These are phyloP conservation scores for Aspergillus transmontanensis DNA, from an alignment of 2,329 filamentous ascomycete genomes.

Conservation along the genomic window DNA sequence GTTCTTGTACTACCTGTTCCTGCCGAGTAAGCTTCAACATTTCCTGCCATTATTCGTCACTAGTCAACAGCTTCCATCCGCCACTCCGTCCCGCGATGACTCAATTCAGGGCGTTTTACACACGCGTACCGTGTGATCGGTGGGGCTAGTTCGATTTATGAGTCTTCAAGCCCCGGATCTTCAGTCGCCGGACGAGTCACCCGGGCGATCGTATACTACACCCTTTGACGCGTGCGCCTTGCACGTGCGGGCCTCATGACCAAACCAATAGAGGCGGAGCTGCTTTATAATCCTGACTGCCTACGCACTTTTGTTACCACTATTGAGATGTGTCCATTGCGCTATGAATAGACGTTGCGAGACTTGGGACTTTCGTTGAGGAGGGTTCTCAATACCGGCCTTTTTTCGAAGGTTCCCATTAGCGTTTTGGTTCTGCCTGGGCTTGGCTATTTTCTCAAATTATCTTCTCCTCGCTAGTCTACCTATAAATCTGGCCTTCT, in stretches of 20 bases:
- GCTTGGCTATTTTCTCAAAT: not conserved
- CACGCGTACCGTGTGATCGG: constrained; percentile 9
- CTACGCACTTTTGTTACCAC: not conserved
- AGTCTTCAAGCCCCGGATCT: constrained; percentile 3
- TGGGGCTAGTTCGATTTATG: not conserved
- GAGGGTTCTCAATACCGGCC: constrained; percentile 4
- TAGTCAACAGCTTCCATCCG: not conserved
- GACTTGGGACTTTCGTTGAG: constrained; percentile 12
- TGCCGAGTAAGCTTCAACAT: not conserved
- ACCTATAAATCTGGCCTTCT: not conserved
- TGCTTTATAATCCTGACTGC: constrained; percentile 15
- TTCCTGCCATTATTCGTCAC: constrained; percentile 10
- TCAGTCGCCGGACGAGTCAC: constrained; percentile 4
- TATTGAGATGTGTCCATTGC: constrained; percentile 6
- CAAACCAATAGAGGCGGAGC: constrained; percentile 16
- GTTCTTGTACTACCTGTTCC: not conserved
- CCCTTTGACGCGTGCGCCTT: constrained; percentile 21
- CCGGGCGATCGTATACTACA: constrained; percentile 18
- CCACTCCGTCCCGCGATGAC: constrained; percentile 8
- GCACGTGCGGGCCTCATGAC: constrained; percentile 24
- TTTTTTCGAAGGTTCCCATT: not conserved
- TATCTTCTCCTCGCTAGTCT: not conserved
- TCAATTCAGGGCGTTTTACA: constrained; percentile 8
- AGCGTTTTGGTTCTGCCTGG: not conserved
- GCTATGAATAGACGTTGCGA: constrained; percentile 11